Percentiles rank a stretch among this genome's conserved stretches.
Conservation (phyloP, 805 yeast genomes). For the Hanseniaspora hatyaiensis region DNA sequence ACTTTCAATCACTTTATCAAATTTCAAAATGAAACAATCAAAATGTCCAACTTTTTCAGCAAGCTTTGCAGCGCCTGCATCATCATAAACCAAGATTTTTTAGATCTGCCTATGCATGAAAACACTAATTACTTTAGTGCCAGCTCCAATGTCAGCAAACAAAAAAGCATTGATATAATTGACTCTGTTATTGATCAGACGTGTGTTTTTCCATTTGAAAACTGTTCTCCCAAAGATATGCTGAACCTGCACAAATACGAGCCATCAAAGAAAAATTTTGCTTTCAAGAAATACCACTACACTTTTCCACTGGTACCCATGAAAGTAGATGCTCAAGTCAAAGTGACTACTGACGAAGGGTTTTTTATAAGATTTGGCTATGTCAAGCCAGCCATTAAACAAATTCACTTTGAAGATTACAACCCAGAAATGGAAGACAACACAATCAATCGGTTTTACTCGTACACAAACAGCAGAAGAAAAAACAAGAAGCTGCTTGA, state of each 20-base stretch:
- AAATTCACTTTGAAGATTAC: background rate
- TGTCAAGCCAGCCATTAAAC: conserved; percentile 3
- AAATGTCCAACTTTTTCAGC: conserved; percentile 22
- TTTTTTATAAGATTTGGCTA: conserved; percentile 14
- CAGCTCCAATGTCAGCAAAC: background rate
- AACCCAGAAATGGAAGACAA: background rate
- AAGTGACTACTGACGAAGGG: conserved; percentile 4
- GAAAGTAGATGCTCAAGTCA: conserved; percentile 3
- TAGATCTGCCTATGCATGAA: conserved; percentile 1
- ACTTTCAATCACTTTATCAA: conserved; percentile 30
- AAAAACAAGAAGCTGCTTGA: background rate
- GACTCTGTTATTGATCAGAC: conserved; percentile 4
- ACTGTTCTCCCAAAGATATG: conserved; percentile 5
- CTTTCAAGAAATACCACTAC: conserved; percentile 10
- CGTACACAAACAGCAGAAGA: conserved; percentile 12
- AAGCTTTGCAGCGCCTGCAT: conserved; percentile 9
- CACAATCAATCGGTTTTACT: background rate
- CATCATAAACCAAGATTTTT: conserved; percentile 14
- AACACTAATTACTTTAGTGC: background rate
- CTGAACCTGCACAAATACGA: conserved; percentile 1
- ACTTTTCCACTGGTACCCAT: conserved; percentile 9
- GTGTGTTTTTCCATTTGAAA: conserved; percentile 2
- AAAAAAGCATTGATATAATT: background rate
- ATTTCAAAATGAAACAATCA: conserved; percentile 28
- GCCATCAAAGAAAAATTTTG: background rate